Evolutionary conservation across 768 basidiomycete genomes (phyloP).

Genomic region (Phaeotremella skinneri): DNA sequence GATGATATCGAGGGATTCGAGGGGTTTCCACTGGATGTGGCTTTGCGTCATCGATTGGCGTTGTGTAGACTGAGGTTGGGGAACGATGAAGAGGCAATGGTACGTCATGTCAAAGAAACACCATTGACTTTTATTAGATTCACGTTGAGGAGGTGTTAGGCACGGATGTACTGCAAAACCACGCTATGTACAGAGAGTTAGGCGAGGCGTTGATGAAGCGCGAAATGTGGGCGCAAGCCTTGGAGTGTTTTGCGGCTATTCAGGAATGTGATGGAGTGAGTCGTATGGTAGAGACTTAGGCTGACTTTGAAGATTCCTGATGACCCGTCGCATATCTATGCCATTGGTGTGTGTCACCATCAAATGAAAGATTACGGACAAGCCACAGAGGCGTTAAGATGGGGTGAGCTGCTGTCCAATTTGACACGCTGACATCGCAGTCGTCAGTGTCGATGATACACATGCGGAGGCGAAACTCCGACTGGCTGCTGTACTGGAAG

Average conservation of each 20-base stretch:
- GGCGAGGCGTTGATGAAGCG: constrained; percentile 79
- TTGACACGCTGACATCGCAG: constrained; percentile 53
- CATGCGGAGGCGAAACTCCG: constrained; percentile 83
- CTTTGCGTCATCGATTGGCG: constrained; percentile 78
- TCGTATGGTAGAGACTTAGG: constrained; percentile 2
- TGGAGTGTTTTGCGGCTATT: constrained; percentile 73
- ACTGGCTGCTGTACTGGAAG: constrained; percentile 85
- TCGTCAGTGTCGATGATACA: constrained; percentile 68
- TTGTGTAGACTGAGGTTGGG: constrained; percentile 78
- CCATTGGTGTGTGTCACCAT: constrained; percentile 77
- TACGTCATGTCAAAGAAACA: constrained; percentile 48
- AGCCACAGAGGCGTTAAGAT: constrained; percentile 78
- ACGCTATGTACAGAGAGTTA: constrained; percentile 74
- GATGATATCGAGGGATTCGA: constrained; percentile 60
- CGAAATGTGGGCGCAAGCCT: constrained; percentile 73
- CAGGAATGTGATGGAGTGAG: constrained; percentile 71
- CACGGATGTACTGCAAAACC: constrained; percentile 73
- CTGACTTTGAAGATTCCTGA: constrained; percentile 60
- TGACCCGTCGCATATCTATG: constrained; percentile 45
- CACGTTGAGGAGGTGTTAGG: constrained; percentile 71
- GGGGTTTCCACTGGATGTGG: constrained; percentile 65
- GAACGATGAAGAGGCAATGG: constrained; percentile 76
- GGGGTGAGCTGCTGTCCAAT: constrained; percentile 57
- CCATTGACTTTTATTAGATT: constrained; percentile 55
- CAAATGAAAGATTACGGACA: constrained; percentile 71